A percentile compares a stretch with the other conserved stretches of the same genome.
Conservation (phyloP, 805 yeast species). For the Hagleromyces aurorensis region DNA sequence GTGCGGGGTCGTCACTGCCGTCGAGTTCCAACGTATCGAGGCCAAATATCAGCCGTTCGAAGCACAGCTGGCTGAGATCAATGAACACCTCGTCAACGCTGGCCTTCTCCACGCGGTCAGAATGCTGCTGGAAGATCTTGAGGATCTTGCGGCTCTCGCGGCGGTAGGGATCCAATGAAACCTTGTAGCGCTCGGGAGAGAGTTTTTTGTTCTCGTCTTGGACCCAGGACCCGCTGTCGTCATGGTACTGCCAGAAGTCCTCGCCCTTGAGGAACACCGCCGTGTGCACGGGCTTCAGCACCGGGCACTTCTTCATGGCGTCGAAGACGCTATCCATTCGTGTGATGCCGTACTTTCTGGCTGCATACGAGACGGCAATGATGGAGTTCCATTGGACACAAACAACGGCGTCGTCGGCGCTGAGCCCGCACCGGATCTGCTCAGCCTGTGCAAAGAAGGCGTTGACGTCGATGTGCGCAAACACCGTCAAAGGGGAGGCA, state of each 20-base stretch:
- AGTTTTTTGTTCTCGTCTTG: conserved; percentile 38
- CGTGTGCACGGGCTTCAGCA: conserved; percentile 75
- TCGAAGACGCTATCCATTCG: conserved; percentile 65
- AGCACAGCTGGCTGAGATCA: conserved; percentile 67
- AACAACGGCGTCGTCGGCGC: conserved; percentile 72
- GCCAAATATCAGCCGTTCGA: conserved; percentile 32
- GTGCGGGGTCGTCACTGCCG: conserved; percentile 2
- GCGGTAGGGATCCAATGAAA: conserved; percentile 84
- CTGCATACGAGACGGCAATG: conserved; percentile 88
- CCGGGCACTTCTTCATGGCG: conserved; percentile 72
- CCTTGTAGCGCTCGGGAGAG: conserved; percentile 69
- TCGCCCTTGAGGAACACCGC: conserved; percentile 90
- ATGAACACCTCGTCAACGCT: conserved; percentile 91
- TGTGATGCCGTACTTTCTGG: conserved; percentile 72
- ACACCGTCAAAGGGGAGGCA: conserved; percentile 61
- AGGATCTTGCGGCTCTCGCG: conserved; percentile 78
- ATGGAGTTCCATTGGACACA: conserved; percentile 90
- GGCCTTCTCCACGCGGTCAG: conserved; percentile 79
- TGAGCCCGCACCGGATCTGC: conserved; percentile 59
- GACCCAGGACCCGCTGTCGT: conserved; percentile 31
- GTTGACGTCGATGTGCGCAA: conserved; percentile 84
- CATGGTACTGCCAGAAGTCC: conserved; percentile 67
- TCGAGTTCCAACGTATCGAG: conserved; percentile 7
- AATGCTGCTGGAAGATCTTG: conserved; percentile 49
- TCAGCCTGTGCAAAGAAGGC: conserved; percentile 97